Evolutionary conservation across 2,329 filamentous ascomycete genomes (phyloP).

Genomic region (Gaeumannomyces sp.): DNA sequence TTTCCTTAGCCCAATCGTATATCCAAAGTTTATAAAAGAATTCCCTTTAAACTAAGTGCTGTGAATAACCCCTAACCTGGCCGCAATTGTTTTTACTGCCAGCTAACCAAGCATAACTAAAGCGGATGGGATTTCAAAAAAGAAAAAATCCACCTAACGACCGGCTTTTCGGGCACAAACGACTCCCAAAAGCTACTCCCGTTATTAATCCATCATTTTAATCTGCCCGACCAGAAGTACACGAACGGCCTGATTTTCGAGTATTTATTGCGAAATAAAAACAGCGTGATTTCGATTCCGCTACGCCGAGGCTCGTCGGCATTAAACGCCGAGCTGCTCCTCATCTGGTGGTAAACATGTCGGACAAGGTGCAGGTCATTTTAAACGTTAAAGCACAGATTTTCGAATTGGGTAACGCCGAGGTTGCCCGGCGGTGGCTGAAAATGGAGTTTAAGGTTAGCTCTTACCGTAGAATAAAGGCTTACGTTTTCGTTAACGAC

Average conservation of each 20-base stretch:
- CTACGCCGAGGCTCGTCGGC: conserved; percentile 16
- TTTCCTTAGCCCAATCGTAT: conserved; percentile 52
- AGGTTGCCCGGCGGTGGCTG: conserved; percentile 51
- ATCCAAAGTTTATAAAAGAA: conserved; percentile 55
- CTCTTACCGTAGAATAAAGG: conserved; percentile 26
- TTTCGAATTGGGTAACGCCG: conserved; percentile 53
- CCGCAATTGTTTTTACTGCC: not conserved
- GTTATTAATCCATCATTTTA: conserved; percentile 45
- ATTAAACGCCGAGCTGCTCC: conserved; percentile 34
- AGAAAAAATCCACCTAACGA: conserved; percentile 40
- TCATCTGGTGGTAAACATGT: conserved; percentile 36
- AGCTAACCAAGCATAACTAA: not conserved
- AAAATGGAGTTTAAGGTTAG: conserved; percentile 13
- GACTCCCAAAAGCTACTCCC: conserved; percentile 56
- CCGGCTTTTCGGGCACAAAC: conserved; percentile 66
- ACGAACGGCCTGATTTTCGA: conserved; percentile 63
- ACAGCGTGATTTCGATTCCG: conserved; percentile 39
- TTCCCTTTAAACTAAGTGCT: conserved; percentile 54
- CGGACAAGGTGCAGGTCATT: conserved; percentile 47
- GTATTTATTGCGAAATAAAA: conserved; percentile 41
- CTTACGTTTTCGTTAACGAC: conserved; percentile 52
- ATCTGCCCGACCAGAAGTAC: conserved; percentile 48
- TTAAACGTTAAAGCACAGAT: conserved; percentile 68
- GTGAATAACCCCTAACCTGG: conserved; percentile 30
- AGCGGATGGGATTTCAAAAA: conserved; percentile 59